Evolutionary conservation across 495 filamentous ascomycete genomes (phyloP).

Genomic region (Xylaria nigripes): DNA sequence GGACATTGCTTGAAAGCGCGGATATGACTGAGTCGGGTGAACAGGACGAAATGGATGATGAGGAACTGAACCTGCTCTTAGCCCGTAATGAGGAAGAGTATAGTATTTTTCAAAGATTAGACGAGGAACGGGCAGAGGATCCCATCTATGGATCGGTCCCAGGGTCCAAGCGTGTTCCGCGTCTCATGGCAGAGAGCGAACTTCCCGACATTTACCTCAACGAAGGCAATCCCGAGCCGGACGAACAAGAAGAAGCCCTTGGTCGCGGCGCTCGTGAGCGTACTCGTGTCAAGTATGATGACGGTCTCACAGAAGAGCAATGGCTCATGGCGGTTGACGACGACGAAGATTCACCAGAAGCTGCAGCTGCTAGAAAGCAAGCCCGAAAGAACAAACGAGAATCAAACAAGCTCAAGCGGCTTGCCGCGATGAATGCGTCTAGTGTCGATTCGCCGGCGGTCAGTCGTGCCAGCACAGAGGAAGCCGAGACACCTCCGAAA

Average conservation of each 20-base stretch:
- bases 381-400: slow-evolving; percentile 77
- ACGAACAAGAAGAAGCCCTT: slow-evolving; percentile 63
- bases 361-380: slow-evolving; percentile 80
- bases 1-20: slow-evolving; percentile 83
- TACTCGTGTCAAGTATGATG: slow-evolving; percentile 89
- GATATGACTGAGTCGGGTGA: slow-evolving; percentile 76
- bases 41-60: slow-evolving; percentile 93
- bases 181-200: slow-evolving; percentile 81
- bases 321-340: slow-evolving; percentile 91
- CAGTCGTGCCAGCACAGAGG: slow-evolving; percentile 72
- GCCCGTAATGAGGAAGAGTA: slow-evolving; percentile 70
- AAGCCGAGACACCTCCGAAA: slow-evolving; percentile 50
- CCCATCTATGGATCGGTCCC: slow-evolving; percentile 59
- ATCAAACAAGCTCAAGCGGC: slow-evolving; percentile 58
- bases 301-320: slow-evolving; percentile 96
- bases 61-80: slow-evolving; percentile 86
- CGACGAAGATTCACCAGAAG: slow-evolving; percentile 89
- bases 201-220: slow-evolving; percentile 87
- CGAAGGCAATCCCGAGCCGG: slow-evolving; percentile 73
- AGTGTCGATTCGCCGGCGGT: slow-evolving; percentile 66
- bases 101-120: slow-evolving; percentile 62
- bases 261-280: slow-evolving; percentile 92
- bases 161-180: slow-evolving; percentile 54
- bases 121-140: slow-evolving; percentile 58
- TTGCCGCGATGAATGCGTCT: slow-evolving; percentile 36